Conservation (phyloP, 768 basidiomycete genomes). For the Mycena rebaudengoi region DNA sequence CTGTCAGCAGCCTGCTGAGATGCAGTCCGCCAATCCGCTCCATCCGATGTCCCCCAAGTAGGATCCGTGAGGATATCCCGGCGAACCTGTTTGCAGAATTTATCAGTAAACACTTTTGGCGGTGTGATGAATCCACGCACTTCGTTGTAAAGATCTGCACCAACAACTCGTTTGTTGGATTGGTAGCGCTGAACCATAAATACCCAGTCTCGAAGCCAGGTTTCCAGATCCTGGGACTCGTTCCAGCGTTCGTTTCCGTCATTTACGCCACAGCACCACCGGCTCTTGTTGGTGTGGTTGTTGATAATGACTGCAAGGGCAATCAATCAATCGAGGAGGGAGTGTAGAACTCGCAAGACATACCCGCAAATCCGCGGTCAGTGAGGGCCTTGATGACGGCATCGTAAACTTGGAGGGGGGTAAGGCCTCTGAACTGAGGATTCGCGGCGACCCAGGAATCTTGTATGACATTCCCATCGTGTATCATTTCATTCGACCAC, state of each 20-base stretch:
- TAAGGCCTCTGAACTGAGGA: conserved; percentile 26
- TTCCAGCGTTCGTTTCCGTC: conserved; percentile 29
- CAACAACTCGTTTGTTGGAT: conserved; percentile 15
- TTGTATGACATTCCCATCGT: conserved; percentile 15
- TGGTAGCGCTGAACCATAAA: conserved; percentile 20
- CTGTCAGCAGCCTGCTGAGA: conserved; percentile 17
- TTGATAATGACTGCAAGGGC: conserved; percentile 28
- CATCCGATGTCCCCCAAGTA: conserved; percentile 19
- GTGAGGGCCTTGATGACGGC: conserved; percentile 23
- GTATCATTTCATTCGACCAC: conserved; percentile 24
- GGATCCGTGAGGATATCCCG: conserved; percentile 22
- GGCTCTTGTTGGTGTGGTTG: conserved; percentile 17
- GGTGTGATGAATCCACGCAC: no score
- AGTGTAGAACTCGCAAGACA: no score
- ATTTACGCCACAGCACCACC: conserved; percentile 26
- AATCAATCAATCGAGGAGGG: no score
- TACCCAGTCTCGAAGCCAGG: conserved; percentile 23
- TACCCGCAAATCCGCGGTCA: conserved; percentile 17
- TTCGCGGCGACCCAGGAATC: conserved; percentile 26
- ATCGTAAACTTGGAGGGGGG: conserved; percentile 25
- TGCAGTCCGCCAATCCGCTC: conserved; percentile 22
- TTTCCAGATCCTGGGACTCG: conserved; percentile 14
- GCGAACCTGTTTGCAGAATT: no score
- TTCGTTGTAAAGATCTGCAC: conserved; percentile 18
- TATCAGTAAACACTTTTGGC: no score